Evolutionary conservation across 495 filamentous ascomycete species (phyloP).

Genomic region (Trichoderma virens): DNA sequence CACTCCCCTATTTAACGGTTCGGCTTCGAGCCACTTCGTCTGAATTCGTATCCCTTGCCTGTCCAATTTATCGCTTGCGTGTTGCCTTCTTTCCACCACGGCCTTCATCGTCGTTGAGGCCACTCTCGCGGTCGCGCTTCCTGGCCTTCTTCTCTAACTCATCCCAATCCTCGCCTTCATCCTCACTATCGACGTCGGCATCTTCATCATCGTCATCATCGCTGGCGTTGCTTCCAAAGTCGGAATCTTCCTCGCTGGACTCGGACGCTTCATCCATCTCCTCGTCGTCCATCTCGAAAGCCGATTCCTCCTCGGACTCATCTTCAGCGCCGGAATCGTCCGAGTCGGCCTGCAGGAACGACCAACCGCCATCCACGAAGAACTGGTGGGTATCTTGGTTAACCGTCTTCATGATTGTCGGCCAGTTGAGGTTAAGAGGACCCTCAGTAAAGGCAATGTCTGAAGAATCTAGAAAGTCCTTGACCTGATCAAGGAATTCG

Average conservation of each 20-base stretch:
- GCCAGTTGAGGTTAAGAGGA: slow-evolving; percentile 96
- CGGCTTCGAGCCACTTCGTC: background rate
- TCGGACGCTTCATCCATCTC: slow-evolving; percentile 74
- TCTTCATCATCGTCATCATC: slow-evolving; percentile 62
- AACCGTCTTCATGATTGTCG: slow-evolving; percentile 99
- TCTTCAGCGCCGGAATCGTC: slow-evolving; percentile 75
- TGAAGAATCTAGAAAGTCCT: slow-evolving; percentile 94
- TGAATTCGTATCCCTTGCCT: background rate
- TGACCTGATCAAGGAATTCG: slow-evolving; percentile 86
- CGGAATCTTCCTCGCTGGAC: slow-evolving; percentile 78
- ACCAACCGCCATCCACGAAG: slow-evolving; percentile 94
- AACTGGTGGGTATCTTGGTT: slow-evolving; percentile 87
- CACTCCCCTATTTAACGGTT: background rate
- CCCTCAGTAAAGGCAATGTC: slow-evolving; percentile 93
- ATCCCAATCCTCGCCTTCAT: slow-evolving; percentile 87
- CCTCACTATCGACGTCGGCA: slow-evolving; percentile 60
- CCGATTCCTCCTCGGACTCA: slow-evolving; percentile 75
- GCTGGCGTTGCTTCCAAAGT: slow-evolving; percentile 80
- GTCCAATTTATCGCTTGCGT: slow-evolving; percentile 16
- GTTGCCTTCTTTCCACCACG: slow-evolving; percentile 30
- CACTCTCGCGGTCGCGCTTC: slow-evolving; percentile 72
- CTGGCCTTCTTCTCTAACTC: slow-evolving; percentile 86
- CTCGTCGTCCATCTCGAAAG: slow-evolving; percentile 80
- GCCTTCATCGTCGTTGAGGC: slow-evolving; percentile 59
- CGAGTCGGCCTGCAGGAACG: slow-evolving; percentile 78